phyloP scores from a whole-genome alignment of 768 basidiomycete genomes.

The Pholiota conissans region DNA sequence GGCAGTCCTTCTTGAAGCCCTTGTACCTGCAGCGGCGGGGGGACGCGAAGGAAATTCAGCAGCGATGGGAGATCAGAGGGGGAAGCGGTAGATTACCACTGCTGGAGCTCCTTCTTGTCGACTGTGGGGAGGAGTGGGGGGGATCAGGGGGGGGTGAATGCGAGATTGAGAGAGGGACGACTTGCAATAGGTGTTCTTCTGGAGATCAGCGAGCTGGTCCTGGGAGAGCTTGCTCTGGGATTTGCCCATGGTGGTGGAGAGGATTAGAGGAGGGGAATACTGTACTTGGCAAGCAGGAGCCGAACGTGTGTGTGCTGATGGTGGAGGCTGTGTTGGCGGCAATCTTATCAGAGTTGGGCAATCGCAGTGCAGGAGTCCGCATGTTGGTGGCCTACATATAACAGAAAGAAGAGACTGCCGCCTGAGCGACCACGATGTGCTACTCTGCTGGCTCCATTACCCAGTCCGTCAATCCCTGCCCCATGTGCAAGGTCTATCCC shows the following conservation, averaged over 20 bases:
- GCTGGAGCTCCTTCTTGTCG: conserved; percentile 95
- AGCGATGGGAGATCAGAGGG: conserved; percentile 5
- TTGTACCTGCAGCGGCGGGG: conserved; percentile 74
- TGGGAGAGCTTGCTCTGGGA: conserved; percentile 93
- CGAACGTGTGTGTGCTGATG: conserved; percentile 1
- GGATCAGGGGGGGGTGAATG: conserved; percentile 12
- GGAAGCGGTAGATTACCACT: conserved; percentile 56
- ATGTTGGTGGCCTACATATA: conserved; percentile 28
- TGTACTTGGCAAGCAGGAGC: conserved; percentile 15
- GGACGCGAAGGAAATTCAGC: conserved; percentile 9
- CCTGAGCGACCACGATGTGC: conserved; percentile 67
- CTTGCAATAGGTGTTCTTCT: conserved; percentile 97
- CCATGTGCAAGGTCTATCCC: conserved; percentile 85
- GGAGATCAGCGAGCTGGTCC: conserved; percentile 92
- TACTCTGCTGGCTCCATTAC: conserved; percentile 68
- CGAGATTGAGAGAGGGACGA: conserved; percentile 10
- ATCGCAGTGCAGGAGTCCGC: conserved; percentile 29
- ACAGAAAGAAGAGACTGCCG: too few species aligned
- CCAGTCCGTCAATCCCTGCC: conserved; percentile 67
- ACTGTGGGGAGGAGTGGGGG: conserved; percentile 49
- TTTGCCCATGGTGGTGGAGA: conserved; percentile 85
- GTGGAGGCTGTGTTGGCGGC: conserved; percentile 2
- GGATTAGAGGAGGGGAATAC: conserved; percentile 20
- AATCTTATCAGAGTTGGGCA: conserved; percentile 17
- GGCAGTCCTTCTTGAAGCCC: conserved; percentile 98